Evolutionary conservation across 768 basidiomycete genomes (phyloP), one percentile per base, ranked within the genome.

Genomic region (Royoungia palumana): DNA sequence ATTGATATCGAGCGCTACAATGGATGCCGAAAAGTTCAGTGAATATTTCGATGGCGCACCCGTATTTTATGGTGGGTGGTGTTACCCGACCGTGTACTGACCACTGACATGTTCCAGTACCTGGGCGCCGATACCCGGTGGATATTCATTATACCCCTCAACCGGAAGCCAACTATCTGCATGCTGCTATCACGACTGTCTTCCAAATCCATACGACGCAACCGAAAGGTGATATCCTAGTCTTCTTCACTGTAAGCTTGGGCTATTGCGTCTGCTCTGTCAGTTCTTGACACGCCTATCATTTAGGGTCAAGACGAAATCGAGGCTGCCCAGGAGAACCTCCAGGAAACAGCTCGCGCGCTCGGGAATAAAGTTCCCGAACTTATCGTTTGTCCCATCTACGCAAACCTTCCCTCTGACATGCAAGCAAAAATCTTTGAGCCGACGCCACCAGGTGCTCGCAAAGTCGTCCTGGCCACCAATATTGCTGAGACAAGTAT

Each of bases 381-480:
- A 61, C 78, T 99, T 38, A 84, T 98, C 49, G 80, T 99, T 50
- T 97, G 94, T 61, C 96, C 96, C 4, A 99, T 99, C 52, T 99
- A 99, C 61, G 96, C 96, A 54, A 98, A 96, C 65, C 72, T 99
- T n/a, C 96, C 96, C 1, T 94, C 92, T 58, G 96, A 99, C 53
- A 94, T 99, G 94, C 96, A 99, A 66, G 89, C 94, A 32, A 96
- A 97, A 72, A 99, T 99, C 48, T 99, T 99, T 68, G 96, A 99
- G 68, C 95, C 96, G 1, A 99, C 96, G 5, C 96, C 95, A 1
- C 88, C 90, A 46, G 94, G 94, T 17, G 91, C 96, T 22, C 78
- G 96, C 49, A 99, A 99, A 71, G 94, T 99, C 40, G 96, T 99
- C 17, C 75, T 99, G 24, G 96, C 96, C 4, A 99, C 96, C 19